Base-by-base conservation (phyloP, 352 stramenopile genomes). In the Phytophthora syringae region DNA sequence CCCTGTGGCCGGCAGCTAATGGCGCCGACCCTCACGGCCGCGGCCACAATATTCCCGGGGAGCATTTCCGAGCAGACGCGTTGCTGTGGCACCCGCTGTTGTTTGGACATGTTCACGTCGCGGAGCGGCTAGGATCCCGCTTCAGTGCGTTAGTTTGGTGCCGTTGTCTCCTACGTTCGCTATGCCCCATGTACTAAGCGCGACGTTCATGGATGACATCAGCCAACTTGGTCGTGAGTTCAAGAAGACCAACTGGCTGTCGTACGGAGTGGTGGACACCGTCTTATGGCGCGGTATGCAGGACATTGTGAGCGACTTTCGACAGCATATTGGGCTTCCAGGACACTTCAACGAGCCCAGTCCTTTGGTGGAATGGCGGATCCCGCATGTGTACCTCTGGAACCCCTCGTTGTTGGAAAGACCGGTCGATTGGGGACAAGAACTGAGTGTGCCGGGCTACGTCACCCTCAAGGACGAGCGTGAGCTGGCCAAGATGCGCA, bases 311-410 rank as follows among this genome's bases (percentile, higher is more conserved):
- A 71, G 78, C 40, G 61, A 80, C 18, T 86, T 86, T 21, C 70
- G 77, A 51, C 36, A 70, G 28, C 54, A 64, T 43, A 68, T 86
- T 48, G 75, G 75, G 5, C 52, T 84, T 0, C 48, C 49, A n/a
- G 66, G 71, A 0, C 65, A 52, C 24, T 71, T 48, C 10, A 76
- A 76, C 5, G 59, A 74, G 27, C 22, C 63, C 3, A 80, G 63
- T 43, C 73, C 67, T n/a, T 37, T 81, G 12, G 62, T 68, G 7
- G 71, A 80, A 18, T 86, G 77, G 77, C 48, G 55, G 10, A 79
- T 82, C 21, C 77, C 77, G 0, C 68, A 82, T 50, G 70, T 74
- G 18, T 86, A 86, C 27, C 44, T 81, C 9, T 84, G 75, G 75
- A 83, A 80, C 27, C 62, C 72, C 1, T 25, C 44, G 1, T 22